Evolutionary conservation across 805 yeast species (phyloP).

Genomic region (Yamadazyma nakazawae): DNA sequence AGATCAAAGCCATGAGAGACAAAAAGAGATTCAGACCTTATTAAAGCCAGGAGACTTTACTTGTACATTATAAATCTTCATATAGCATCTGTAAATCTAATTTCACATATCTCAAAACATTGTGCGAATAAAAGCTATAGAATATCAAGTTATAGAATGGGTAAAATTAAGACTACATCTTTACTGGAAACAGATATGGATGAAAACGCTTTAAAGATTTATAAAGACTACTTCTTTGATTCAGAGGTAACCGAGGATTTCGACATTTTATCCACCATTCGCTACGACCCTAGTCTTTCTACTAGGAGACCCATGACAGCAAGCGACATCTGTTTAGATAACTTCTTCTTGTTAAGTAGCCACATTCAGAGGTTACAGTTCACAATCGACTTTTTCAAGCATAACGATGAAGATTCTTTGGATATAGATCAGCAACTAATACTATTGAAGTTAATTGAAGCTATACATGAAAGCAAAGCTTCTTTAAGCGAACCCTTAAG

Average conservation of each 20-base stretch:
- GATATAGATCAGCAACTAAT: conserved; percentile 38
- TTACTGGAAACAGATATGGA: not conserved
- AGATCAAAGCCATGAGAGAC: conserved; percentile 73
- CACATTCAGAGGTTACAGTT: conserved; percentile 61
- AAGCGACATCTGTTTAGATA: conserved; percentile 21
- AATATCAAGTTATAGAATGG: not conserved
- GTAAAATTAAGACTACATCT: not conserved
- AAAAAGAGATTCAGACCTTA: conserved; percentile 85
- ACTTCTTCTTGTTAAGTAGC: conserved; percentile 60
- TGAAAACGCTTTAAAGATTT: not conserved
- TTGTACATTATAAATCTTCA: not conserved
- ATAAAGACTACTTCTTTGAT: not conserved
- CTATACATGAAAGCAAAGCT: conserved; percentile 22
- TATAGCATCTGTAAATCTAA: not conserved
- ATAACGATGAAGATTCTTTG: conserved; percentile 12
- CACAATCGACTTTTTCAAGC: conserved; percentile 49
- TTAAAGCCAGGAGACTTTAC: conserved; percentile 21
- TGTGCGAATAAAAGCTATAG: not conserved
- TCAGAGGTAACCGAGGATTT: conserved; percentile 30
- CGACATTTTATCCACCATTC: conserved; percentile 63
- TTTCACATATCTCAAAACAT: not conserved
- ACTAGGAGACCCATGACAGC: conserved; percentile 23
- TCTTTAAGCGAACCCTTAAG: conserved; percentile 27
- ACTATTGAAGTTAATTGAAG: conserved; percentile 26
- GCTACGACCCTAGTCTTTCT: conserved; percentile 66